Percentiles rank a stretch among this genome's conserved stretches.
Evolutionary conservation across 1,139 yeast species (phyloP).

Genomic region (Candida sp.): DNA sequence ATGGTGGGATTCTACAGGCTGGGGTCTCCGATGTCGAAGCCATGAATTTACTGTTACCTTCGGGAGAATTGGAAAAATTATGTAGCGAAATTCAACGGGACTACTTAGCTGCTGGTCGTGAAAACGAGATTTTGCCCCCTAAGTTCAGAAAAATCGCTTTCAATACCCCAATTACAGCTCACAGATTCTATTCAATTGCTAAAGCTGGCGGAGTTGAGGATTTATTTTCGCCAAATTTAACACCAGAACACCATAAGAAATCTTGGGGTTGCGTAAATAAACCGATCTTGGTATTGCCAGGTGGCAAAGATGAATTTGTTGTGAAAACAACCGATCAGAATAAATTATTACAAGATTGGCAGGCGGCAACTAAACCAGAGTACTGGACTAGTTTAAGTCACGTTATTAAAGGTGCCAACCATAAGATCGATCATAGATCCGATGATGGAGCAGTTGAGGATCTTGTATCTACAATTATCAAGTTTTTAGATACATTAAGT

Average conservation of each 20-base stretch:
- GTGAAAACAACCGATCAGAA: constrained; percentile 49
- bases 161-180: constrained; percentile 59
- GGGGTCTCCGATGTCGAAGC: constrained; percentile 68
- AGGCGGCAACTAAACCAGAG: constrained; percentile 28
- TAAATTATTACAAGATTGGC: constrained; percentile 47
- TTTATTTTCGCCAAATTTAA: constrained; percentile 66
- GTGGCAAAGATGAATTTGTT: constrained; percentile 67
- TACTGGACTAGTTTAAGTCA: constrained; percentile 56
- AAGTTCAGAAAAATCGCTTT: constrained; percentile 41
- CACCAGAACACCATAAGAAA: constrained; percentile 30
- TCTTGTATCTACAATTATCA: constrained; percentile 24
- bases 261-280: constrained; percentile 56
- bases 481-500: constrained; percentile 17
- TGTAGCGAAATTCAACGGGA: constrained; percentile 25
- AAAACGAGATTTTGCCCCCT: constrained; percentile 48
- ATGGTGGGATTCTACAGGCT: constrained; percentile 72
- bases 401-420: constrained; percentile 59
- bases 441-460: constrained; percentile 29
- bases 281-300: constrained; percentile 52
- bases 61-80: constrained; percentile 14
- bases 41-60: constrained; percentile 7
- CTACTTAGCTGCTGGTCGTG: constrained; percentile 43
- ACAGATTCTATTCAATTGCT: constrained; percentile 64
- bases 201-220: constrained; percentile 72
- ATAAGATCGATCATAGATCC: constrained; percentile 44